A percentile compares a stretch with the other conserved stretches of the same genome.
These are phyloP conservation scores for Linderina pennispora DNA, from an alignment of 192 early-diverging fungal species.

Conservation along the genomic window DNA sequence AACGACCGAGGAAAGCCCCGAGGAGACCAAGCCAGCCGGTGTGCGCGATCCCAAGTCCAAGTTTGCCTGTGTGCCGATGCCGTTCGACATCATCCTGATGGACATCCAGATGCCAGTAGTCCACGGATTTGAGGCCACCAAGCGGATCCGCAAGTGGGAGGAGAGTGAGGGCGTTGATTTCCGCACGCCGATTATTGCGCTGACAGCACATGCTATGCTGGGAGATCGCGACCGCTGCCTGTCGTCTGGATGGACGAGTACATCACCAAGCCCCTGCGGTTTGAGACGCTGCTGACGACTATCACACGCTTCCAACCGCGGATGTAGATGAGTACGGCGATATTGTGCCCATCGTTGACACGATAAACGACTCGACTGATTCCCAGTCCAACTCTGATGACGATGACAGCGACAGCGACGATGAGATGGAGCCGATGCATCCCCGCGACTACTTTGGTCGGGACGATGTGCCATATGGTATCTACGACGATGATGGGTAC, in stretches of 20 bases:
- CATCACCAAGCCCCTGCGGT: conserved; percentile 58
- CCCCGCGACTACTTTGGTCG: too few relatives aligned
- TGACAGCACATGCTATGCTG: conserved; percentile 89
- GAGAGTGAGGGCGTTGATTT: conserved; percentile 47
- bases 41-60: conserved; percentile 52
- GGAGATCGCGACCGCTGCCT: conserved; percentile 85
- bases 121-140: conserved; percentile 84
- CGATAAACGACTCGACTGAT: conserved; percentile 1
- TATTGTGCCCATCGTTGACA: conserved; percentile 31
- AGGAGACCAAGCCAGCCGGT: conserved; percentile 29
- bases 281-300: conserved; percentile 35
- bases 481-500: conserved; percentile 1
- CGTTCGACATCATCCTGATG: conserved; percentile 69
- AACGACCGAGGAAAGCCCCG: conserved; percentile 15
- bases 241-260: conserved; percentile 79
- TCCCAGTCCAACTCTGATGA: neutral
- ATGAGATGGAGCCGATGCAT: conserved; percentile 1
- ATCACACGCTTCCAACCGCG: conserved; percentile 45
- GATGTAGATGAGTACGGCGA: conserved; percentile 39
- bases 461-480: too few relatives aligned
- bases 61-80: conserved; percentile 41
- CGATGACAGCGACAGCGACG: conserved; percentile 4
- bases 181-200: conserved; percentile 73
- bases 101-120: conserved; percentile 90
- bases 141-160: conserved; percentile 69